phyloP scores from a whole-genome alignment of 1,284 basidiomycete species.

The Xerocomus cyaneibrunnescens region DNA sequence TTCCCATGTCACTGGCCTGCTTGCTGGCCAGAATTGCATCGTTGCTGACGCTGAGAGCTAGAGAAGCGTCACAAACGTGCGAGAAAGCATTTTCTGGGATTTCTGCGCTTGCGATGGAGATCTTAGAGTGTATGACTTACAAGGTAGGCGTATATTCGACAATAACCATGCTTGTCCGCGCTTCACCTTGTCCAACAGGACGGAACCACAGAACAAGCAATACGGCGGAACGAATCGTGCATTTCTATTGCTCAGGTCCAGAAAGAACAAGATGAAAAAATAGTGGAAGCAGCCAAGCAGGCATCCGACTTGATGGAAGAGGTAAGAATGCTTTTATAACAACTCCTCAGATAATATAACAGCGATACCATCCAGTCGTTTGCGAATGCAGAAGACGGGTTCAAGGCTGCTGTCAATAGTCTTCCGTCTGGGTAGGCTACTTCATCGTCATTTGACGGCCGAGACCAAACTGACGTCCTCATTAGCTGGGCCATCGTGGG shows the following conservation, averaged over 20 bases:
- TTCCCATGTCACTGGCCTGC: neutral
- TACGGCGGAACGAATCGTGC: conserved; percentile 10
- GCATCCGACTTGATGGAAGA: conserved; percentile 20
- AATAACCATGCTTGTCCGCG: neutral
- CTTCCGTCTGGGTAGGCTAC: conserved; percentile 15
- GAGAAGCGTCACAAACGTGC: conserved; percentile 16
- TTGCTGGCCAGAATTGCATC: neutral
- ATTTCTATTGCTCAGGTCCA: conserved; percentile 13
- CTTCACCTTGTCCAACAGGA: neutral
- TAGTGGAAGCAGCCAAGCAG: conserved; percentile 14
- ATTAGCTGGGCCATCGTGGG: conserved; percentile 16
- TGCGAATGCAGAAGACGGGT: conserved; percentile 10
- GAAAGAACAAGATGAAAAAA: conserved; percentile 7
- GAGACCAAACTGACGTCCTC: neutral
- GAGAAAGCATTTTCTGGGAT: conserved; percentile 14
- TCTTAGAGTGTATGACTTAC: conserved; percentile 18
- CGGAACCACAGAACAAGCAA: conserved; percentile 8
- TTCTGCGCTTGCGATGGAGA: conserved; percentile 16
- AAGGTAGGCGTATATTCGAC: neutral
- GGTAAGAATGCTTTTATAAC: neutral
- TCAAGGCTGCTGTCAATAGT: conserved; percentile 13
- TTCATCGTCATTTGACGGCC: neutral
- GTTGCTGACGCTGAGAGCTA: neutral
- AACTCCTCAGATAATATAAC: neutral
- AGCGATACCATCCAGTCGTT: conserved; percentile 9